Base-by-base conservation (phyloP, 2,329 filamentous ascomycete genomes). In the Pseudogymnoascus sp. region DNA sequence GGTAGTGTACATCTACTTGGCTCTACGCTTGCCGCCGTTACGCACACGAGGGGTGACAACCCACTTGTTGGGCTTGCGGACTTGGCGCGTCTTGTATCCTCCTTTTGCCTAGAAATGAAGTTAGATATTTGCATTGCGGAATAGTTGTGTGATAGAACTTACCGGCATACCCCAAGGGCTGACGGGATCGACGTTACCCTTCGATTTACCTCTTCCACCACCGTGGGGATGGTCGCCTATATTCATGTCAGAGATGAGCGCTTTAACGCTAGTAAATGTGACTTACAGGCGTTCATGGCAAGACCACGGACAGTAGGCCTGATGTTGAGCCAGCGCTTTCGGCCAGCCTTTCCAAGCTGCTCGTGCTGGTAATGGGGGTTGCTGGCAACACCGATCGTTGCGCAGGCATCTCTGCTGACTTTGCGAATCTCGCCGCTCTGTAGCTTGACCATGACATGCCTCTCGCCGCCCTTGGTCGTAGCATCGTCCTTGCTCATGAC, bases 201-300 rank as follows among this genome's bases (percentile, higher is more conserved):
- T 99, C 63, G 92, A 97, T 80, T 99, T 99, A 80, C 94, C 94
- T 82, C 95, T 86, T 77, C 94, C 94, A 89, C 94, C 94, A 84
- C 94, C 94, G 76, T 99, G 94, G 72, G 94, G 94, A 82, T 99
- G 94, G 72, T 99, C 94, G 70, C 87, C 89, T 86, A 70, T 48
- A 64, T 59, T 31, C 52, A 48, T 60, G 67, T 72, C 66, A 72
- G 68, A 29, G 70, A 64, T 68, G 67, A 60, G 35, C 59, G 25
- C 45, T 36, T 62, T 27, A 12, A 52, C n/a, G 39, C 29, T 25
- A 25, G 58, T 31, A 61, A 62, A 62, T 13, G n/a, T 21, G 61
- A 75, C 82, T 72, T 78, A 90, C 89, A 85, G 74, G 93, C 92
- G 80, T 99, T 99, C 95, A 99, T 99, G 66, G 95, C 94, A 70